Percentiles rank a stretch among this genome's conserved stretches.
These are phyloP conservation scores for Toxicodendron radicans DNA, from an alignment of 345 rosid genomes.

Conservation along the genomic window DNA sequence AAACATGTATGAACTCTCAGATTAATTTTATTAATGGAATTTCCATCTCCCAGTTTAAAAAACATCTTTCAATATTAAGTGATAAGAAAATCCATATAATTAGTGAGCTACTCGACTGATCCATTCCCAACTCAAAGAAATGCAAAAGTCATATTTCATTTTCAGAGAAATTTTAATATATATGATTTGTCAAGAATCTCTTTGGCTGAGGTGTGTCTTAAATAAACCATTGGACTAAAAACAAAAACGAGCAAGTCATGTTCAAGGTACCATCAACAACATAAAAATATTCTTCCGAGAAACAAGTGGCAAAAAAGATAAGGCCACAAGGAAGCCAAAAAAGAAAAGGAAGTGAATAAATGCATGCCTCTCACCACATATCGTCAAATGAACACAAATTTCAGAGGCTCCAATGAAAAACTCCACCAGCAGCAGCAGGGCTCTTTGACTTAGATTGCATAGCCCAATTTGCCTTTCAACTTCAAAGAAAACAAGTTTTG, in stretches of 20 bases:
- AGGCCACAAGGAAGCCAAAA: conserved; percentile 37
- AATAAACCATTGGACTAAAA: neutral
- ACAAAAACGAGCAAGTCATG: neutral
- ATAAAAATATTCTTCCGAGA: neutral
- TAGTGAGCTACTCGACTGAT: too few species aligned
- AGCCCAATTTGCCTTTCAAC: conserved; percentile 33
- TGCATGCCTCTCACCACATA: conserved; percentile 52
- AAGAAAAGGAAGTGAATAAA: neutral
- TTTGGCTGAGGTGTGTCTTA: too few species aligned
- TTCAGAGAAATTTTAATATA: too few species aligned
- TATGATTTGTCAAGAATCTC: too few species aligned
- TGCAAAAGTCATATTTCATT: too few species aligned
- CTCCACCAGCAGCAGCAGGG: conserved; percentile 41
- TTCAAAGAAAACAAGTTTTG: conserved; percentile 23
- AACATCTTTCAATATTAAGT: too few species aligned
- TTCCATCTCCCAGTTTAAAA: too few species aligned
- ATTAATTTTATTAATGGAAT: too few species aligned
- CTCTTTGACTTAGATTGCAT: conserved; percentile 41
- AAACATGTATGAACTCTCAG: too few species aligned
- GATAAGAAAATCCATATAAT: too few species aligned
- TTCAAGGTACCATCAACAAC: neutral
- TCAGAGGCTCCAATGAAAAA: conserved; percentile 37
- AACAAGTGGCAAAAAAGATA: conserved; percentile 20
- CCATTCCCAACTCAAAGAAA: too few species aligned
- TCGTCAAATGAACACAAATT: conserved; percentile 35